These are phyloP conservation scores for Crucihimalaya himalaica DNA, from an alignment of 345 rosid species.

Conservation along the genomic window DNA sequence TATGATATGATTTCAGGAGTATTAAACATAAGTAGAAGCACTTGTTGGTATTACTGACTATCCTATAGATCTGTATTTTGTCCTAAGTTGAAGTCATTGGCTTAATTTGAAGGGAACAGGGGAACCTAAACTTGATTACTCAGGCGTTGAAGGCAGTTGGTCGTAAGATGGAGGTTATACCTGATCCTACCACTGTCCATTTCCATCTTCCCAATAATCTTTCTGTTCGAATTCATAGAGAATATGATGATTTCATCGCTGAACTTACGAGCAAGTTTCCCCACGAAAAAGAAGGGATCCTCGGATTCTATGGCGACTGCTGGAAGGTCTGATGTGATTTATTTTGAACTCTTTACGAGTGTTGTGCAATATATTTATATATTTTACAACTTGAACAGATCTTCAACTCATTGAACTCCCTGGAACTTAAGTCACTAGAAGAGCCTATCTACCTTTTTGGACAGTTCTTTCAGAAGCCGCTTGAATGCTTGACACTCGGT, in stretches of 20 bases:
- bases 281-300: slow-evolving; percentile 85
- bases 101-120: slow-evolving; percentile 57
- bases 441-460: slow-evolving; percentile 94
- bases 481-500: slow-evolving; percentile 91
- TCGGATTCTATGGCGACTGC: slow-evolving; percentile 74
- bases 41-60: neutral
- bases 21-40: neutral
- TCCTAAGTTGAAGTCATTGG: slow-evolving; percentile 4
- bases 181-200: slow-evolving; percentile 95
- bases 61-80: neutral
- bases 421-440: slow-evolving; percentile 92
- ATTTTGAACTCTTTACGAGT: slow-evolving; percentile 27
- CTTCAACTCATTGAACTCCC: slow-evolving; percentile 82
- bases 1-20: neutral
- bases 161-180: slow-evolving; percentile 85
- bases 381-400: slow-evolving; percentile 48
- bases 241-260: slow-evolving; percentile 60
- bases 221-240: slow-evolving; percentile 76
- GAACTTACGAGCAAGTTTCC: slow-evolving; percentile 77
- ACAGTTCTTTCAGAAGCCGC: slow-evolving; percentile 90
- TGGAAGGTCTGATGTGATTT: slow-evolving; percentile 74
- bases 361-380: neutral
- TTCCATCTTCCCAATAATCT: slow-evolving; percentile 84
- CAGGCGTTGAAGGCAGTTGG: slow-evolving; percentile 88
- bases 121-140: slow-evolving; percentile 89